Percentiles rank a stretch among this genome's conserved stretches.
Evolutionary conservation across 1,284 basidiomycete species (phyloP).

Genomic region (Boletellus deceptivus): DNA sequence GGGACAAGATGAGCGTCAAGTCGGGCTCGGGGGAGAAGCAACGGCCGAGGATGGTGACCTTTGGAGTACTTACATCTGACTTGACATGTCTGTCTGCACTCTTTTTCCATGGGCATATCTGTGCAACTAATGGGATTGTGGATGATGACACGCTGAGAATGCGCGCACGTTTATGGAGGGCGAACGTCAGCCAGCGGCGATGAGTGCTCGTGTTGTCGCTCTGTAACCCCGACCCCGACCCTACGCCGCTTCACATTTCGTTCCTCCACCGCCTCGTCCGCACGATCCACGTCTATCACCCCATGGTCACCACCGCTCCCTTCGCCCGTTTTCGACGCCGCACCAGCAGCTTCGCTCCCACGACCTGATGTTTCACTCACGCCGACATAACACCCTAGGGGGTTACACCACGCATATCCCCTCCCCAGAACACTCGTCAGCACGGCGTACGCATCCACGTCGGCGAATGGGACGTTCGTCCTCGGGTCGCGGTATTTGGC

Average conservation of each 20-base stretch:
- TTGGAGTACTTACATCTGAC: conserved; percentile 1
- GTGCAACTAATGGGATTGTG: too few relatives aligned
- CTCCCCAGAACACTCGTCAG: conserved; percentile 60
- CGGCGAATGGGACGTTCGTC: conserved; percentile 75
- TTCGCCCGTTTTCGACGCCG: not conserved
- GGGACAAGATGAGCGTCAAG: not conserved
- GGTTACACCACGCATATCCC: conserved; percentile 62
- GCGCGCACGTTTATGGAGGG: too few relatives aligned
- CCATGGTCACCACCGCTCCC: not conserved
- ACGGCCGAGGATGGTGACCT: not conserved
- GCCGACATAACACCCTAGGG: conserved; percentile 53
- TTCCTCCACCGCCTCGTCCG: conserved; percentile 7
- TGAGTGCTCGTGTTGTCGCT: too few relatives aligned
- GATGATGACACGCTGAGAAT: too few relatives aligned
- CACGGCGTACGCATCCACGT: conserved; percentile 60
- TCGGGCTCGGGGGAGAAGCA: not conserved
- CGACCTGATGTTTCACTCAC: not conserved
- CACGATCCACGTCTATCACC: not conserved
- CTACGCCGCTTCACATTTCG: conserved; percentile 15
- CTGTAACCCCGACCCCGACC: not conserved
- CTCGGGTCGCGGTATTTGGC: conserved; percentile 75
- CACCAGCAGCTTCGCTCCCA: not conserved
- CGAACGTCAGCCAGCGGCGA: too few relatives aligned
- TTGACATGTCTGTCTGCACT: not conserved
- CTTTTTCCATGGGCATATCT: too few relatives aligned